Base-by-base conservation (phyloP, 2,329 filamentous ascomycete genomes). In the Byssochlamys sp. region DNA sequence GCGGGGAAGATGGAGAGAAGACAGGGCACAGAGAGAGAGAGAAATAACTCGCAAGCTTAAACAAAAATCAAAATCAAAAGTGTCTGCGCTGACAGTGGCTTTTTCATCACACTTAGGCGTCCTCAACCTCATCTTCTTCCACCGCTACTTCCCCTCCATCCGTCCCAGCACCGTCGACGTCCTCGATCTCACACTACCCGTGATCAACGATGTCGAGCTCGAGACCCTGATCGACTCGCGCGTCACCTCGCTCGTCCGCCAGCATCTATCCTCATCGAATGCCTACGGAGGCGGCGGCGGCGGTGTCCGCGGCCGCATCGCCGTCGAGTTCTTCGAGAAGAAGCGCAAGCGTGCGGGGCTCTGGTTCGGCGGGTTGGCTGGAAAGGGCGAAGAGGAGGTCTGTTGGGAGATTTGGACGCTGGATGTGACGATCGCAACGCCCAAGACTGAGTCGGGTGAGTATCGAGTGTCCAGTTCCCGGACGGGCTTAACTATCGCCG, bases 401-500 rank as follows among this genome's bases (percentile, higher is more conserved):
- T 95, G 91, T 72, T 99, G 94, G 94, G 94, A 97, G 79, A 86
- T 85, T 68, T 99, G 94, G 94, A 90, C 89, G 51, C 77, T 99
- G 63, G 90, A 95, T 73, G 89, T 97, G 54, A 95, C 91, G n/a
- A 85, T 96, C 57, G 90, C 91, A 9, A 91, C 90, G 65, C 91
- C 92, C 29, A 80, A 88, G 68, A 96, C 90, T 10, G 92, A 97
- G 68, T 89, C 85, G 63, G 91, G 90, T 95, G 77, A 66, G 85
- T 71, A 19, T 19, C 19, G 1, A 19, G 52, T 59, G 57, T 54
- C 54, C 19, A 28, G 6, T 39, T 27, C 52, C 56, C 29, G 54
- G 53, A n/a, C 57, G 19, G 19, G 31, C 14, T 12, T 33, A 45
- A 14, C 5, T 45, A n/a, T 45, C 5, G 39, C n/a, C 19, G 14